Evolutionary conservation across 495 filamentous ascomycete species (phyloP).

Genomic region (Penicilliopsis zonata): DNA sequence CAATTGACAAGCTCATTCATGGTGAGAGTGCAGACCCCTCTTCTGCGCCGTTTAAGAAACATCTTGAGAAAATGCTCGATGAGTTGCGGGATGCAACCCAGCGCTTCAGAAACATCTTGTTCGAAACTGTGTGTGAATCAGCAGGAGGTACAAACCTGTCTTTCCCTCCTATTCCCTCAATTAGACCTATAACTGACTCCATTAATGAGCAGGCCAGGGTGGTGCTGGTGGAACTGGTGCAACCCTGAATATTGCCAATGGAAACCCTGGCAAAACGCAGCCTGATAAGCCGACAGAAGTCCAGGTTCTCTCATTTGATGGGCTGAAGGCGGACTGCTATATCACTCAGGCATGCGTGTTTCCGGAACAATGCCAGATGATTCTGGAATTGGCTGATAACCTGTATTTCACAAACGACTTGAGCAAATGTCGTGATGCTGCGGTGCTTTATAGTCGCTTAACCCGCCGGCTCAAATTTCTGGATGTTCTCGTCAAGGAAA

Average conservation of each 20-base stretch:
- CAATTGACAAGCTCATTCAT: too few species aligned
- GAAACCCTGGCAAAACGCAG: background rate
- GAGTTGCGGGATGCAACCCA: too few species aligned
- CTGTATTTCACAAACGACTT: slow-evolving; percentile 1
- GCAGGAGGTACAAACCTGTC: too few species aligned
- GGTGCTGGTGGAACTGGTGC: background rate
- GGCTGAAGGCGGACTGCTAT: background rate
- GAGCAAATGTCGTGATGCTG: background rate
- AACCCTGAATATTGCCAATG: background rate
- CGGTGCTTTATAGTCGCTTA: background rate
- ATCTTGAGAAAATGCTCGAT: too few species aligned
- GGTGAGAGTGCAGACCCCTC: too few species aligned
- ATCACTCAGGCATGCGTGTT: slow-evolving; percentile 1
- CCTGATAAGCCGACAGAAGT: background rate
- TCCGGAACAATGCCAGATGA: slow-evolving; percentile 4
- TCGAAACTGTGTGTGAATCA: too few species aligned
- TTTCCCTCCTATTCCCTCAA: too few species aligned
- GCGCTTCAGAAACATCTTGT: too few species aligned
- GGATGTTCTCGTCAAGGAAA: background rate
- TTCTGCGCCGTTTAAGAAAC: too few species aligned
- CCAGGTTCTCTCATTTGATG: background rate
- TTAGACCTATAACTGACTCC: too few species aligned
- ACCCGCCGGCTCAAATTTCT: slow-evolving; percentile 1
- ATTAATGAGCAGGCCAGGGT: too few species aligned
- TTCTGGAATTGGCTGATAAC: slow-evolving; percentile 1